Evolutionary conservation across 768 basidiomycete species (phyloP), one percentile per base, ranked within the genome.

Genomic region (Lactarius evosmus): DNA sequence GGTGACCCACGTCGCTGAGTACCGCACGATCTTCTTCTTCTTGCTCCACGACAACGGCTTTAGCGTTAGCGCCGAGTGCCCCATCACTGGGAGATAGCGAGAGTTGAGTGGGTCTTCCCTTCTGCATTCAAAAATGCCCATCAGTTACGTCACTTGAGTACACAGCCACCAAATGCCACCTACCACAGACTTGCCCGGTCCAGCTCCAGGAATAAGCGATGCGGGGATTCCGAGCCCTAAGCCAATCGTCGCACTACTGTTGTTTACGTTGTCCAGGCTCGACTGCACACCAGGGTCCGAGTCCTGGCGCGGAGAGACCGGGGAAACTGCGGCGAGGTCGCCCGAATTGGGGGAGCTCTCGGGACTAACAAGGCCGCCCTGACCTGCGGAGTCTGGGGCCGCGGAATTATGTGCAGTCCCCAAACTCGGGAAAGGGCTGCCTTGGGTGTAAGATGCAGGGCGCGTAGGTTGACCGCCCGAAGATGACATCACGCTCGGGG

Each of bases 1-100:
- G 40, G 33, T 50, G 52, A 76, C 84, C 59, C 67, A 90, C 91
- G 72, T 93, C 91, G 72, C 89, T 91, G 73, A 88, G 76, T 52
- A 74, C 79, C 70, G 77, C 73, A 69, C 84, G 71, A 65, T 89
- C 88, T 14, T 85, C 86, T 4, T 80, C 77, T 33, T 63, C 72
- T 5, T 69, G 69, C 33, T 72, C 71, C 27, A 56, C 59, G 7
- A 72, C 67, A 36, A 70, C 70, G 14, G 75, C 72, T 27, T 41
- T 65, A 25, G 74, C 76, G n/a, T 74, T 81, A 1, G 77, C 74
- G 44, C 79, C 80, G 22, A 89, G 73, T 7, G 81, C 81, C 19
- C 81, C 75, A 63, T 89, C 89, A 63, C 85, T 88, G 0, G 87
- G 85, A 1, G 88, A 87, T 25, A 85, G 70, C 9, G 74, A 73